Percentiles rank a stretch among this genome's conserved stretches.
These are phyloP conservation scores for Coemansia sp. DNA, from an alignment of 192 early-diverging fungal species.

Conservation along the genomic window DNA sequence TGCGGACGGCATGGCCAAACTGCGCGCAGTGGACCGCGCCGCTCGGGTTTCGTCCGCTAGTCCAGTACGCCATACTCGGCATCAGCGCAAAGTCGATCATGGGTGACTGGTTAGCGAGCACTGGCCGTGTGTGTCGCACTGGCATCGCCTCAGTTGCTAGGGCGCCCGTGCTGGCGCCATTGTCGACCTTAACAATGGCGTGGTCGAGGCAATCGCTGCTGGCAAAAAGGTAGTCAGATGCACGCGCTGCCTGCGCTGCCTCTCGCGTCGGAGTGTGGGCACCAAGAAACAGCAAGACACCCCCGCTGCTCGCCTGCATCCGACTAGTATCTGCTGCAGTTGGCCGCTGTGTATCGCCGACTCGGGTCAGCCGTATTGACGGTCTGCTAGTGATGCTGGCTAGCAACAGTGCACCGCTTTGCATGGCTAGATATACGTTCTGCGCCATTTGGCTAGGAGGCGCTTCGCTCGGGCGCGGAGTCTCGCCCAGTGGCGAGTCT, in stretches of 20 bases:
- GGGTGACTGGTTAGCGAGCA: constrained; percentile 37
- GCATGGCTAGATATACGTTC: constrained; percentile 23
- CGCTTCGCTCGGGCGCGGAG: constrained; percentile 1
- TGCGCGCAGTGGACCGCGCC: constrained; percentile 21
- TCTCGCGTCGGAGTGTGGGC: neutral
- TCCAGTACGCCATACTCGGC: constrained; percentile 10
- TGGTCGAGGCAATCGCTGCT: constrained; percentile 34
- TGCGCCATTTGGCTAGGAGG: constrained; percentile 10
- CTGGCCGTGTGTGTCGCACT: neutral
- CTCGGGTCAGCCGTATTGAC: constrained; percentile 9
- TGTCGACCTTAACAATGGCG: constrained; percentile 17
- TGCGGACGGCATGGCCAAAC: constrained; percentile 18
- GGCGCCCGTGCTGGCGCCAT: neutral
- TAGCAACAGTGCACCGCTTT: constrained; percentile 28
- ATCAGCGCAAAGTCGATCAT: constrained; percentile 19
- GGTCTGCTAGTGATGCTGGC: constrained; percentile 10
- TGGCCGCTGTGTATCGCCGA: neutral
- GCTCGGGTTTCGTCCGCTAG: constrained; percentile 7
- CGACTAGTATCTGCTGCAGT: neutral
- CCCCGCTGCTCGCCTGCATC: neutral
- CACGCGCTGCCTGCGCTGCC: neutral
- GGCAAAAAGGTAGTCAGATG: constrained; percentile 23
- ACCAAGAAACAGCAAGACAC: constrained; percentile 20
- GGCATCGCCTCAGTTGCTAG: neutral
- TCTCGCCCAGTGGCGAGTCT: neutral